Base-by-base conservation (phyloP, 2,329 filamentous ascomycete genomes). In the Microsporum audouinii region DNA sequence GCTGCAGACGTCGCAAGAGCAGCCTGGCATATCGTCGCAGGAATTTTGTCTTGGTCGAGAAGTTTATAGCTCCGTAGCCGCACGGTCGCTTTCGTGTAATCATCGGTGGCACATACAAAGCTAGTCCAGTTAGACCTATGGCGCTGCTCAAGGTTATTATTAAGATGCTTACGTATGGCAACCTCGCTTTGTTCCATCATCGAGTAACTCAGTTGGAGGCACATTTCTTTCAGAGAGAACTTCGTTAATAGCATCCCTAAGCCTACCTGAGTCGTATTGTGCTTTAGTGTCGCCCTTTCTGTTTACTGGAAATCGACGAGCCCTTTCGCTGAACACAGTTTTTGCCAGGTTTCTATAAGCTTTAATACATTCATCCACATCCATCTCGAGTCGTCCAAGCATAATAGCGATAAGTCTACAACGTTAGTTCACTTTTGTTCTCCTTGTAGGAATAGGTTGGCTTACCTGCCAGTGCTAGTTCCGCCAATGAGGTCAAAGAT, bases 401-500 rank as follows among this genome's bases (percentile, higher is more conserved):
- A 74, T 68, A 38, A 74, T 69, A 3, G 71, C 71, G 58, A 72
- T 72, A 31, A 73, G 65, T 41, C 70, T 73, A 36, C 4, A 5
- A 29, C 38, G 34, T 10, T 12, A 8, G 14, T 33, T 43, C 5
- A 57, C 33, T n/a, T 57, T 17, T 17, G 3, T 23, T 38, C 3
- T 7, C 23, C 8, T 41, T 36, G 62, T 73, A 51, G 65, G 29
- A 17, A 17, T 8, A 43, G 41, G 34, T 2, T 12, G 12, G 53
- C 14, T 56, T 68, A 71, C 71, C 71, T 70, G 29, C 71, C 71
- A 59, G 71, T 72, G 58, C 70, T 70, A 6, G 69, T 73, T 6
- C 71, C 71, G 34, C 70, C 70, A 43, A 74, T 74, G 38, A 61
- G 14, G 58, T 74, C 69, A 60, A 74, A 73, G 23, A 70, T 63